Base-by-base conservation (phyloP, 169 alveolate genomes). In the Plasmodium ovale region DNA sequence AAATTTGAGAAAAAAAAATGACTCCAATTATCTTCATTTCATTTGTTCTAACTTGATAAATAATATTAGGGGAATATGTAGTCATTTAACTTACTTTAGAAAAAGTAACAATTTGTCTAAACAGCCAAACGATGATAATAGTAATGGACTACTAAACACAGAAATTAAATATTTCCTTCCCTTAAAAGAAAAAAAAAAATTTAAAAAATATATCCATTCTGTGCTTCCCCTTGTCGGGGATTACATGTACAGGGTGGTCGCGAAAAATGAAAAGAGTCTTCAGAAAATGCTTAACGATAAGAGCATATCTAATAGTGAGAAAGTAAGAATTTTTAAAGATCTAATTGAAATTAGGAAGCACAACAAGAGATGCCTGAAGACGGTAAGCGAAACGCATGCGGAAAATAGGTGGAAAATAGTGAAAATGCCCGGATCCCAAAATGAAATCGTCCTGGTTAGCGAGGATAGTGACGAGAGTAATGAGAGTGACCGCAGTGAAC, bases 21-120 rank as follows among this genome's bases (percentile, higher is more conserved):
- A 82, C 53, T 82, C 90, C 16, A 82, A 82, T 65, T 82, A 82
- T 82, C 65, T 82, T 21, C 82, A 64, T 82, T 82, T 82, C 33
- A 82, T 82, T 5, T 82, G 90, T 64, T 82, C 90, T 3, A 82
- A 82, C 65, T 51, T 82, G 39, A 33, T 82, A 47, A 82, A 82
- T 44, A 82, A 82, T 53, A 59, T 59, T 47, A 53, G 90, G 14
- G 90, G 90, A 3, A 82, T 82, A 65, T 82, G 90, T 33, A 82
- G 54, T 31, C 58, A 82, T 27, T 19, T 82, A 16, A 65, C 33
- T 27, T 3, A 31, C 21, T 82, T 65, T 37, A 62, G 29, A 68
- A 79, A 64, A 69, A 82, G 47, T 25, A 39, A 59, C 16, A 49
- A 37, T 39, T 31, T 82, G 29, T 16, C 4, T 4, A 67, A 67